phyloP scores from a whole-genome alignment of 176 grass and related monocot species.

The barley (Hordeum vulgare) region DNA sequence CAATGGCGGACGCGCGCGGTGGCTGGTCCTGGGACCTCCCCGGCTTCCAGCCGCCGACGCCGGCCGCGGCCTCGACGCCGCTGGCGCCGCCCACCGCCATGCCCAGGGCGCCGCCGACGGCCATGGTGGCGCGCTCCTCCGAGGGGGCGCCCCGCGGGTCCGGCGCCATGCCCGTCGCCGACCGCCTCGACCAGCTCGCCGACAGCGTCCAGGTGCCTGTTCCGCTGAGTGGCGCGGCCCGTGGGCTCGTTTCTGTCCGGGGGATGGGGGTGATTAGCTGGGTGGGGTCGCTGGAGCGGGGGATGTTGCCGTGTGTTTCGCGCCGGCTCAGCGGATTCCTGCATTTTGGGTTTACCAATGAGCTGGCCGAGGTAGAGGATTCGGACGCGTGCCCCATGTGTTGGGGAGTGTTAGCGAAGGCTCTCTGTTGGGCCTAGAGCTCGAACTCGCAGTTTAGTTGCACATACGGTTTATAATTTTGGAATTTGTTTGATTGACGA shows the following conservation, averaged over 20 bases:
- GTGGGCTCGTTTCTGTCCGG: neutral
- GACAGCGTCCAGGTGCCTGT: slow-evolving; percentile 53
- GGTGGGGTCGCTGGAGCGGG: neutral
- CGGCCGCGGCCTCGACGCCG: neutral
- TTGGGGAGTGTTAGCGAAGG: neutral
- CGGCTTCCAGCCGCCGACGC: slow-evolving; percentile 61
- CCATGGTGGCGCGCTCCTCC: slow-evolving; percentile 30
- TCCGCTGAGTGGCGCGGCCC: too few species aligned
- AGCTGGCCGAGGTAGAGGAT: neutral
- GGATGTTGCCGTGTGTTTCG: neutral
- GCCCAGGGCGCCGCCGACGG: slow-evolving; percentile 25
- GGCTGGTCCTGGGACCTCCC: slow-evolving; percentile 90
- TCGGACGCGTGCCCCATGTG: neutral
- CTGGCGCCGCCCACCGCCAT: slow-evolving; percentile 18
- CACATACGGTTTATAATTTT: neutral
- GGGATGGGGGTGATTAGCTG: neutral
- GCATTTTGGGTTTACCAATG: neutral
- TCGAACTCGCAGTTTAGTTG: neutral
- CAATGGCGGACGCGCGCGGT: slow-evolving; percentile 73
- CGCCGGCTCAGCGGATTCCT: neutral
- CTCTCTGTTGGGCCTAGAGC: neutral
- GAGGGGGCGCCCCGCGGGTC: slow-evolving; percentile 29
- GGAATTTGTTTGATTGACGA: neutral
- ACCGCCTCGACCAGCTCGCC: slow-evolving; percentile 55
- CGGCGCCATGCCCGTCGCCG: slow-evolving; percentile 20